Evolutionary conservation across 306 rosid species (phyloP).

Genomic region (Fagus sylvatica): DNA sequence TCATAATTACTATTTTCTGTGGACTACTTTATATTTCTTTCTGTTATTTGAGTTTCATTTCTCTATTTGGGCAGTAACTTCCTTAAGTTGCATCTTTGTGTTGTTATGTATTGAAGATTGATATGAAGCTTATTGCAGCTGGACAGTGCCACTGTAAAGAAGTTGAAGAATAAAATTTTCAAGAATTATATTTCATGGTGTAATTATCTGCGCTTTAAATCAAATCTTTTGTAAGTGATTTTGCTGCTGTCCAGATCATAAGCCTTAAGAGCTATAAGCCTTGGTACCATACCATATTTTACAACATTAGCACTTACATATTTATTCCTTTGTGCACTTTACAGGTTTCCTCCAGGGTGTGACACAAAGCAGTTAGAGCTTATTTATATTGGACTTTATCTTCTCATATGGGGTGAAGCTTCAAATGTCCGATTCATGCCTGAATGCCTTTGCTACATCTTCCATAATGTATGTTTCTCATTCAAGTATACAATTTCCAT

Average conservation of each 20-base stretch:
- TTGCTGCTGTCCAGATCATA: conserved; percentile 26
- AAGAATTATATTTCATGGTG: conserved; percentile 95
- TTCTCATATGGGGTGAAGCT: conserved; percentile 99
- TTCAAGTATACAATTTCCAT: conserved; percentile 12
- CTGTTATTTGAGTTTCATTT: conserved; percentile 2
- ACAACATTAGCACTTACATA: conserved; percentile 27
- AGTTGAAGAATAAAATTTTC: conserved; percentile 52
- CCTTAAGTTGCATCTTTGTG: conserved; percentile 8
- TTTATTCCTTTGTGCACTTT: conserved; percentile 16
- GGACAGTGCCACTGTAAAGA: conserved; percentile 47
- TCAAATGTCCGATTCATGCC: conserved; percentile 98
- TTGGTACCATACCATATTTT: conserved; percentile 16
- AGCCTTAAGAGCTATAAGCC: conserved; percentile 18
- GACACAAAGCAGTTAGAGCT: conserved; percentile 63
- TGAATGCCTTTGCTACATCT: conserved; percentile 95
- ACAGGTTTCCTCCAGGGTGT: conserved; percentile 50
- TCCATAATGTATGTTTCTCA: conserved; percentile 71
- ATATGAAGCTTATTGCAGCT: conserved; percentile 60
- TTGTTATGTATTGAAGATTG: conserved; percentile 29
- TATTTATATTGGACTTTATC: conserved; percentile 82
- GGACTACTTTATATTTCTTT: conserved; percentile 3
- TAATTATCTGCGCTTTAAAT: conserved; percentile 61
- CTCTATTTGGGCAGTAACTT: conserved; percentile 7
- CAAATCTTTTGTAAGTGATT: conserved; percentile 57
- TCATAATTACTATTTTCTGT: conserved; percentile 8